Evolutionary conservation across 2,329 filamentous ascomycete genomes (phyloP).

Genomic region (Alternaria alternata): DNA sequence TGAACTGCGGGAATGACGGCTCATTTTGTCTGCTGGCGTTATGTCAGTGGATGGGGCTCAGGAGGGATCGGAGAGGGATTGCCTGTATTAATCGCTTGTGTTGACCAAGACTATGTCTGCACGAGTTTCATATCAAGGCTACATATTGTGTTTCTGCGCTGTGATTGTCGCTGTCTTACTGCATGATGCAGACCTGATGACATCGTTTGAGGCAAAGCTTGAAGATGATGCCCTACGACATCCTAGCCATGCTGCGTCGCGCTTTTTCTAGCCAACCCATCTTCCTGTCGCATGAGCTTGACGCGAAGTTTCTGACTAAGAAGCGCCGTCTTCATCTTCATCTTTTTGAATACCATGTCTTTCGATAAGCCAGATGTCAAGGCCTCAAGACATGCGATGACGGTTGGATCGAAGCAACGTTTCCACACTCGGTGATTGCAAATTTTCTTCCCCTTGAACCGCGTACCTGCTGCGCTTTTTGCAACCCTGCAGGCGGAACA

Average conservation of each 20-base stretch:
- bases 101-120: slow-evolving; percentile 50
- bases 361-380: not conserved
- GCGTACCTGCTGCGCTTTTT: not conserved
- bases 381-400: not conserved
- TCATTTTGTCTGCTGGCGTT: slow-evolving; percentile 48
- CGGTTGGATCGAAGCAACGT: not conserved
- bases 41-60: slow-evolving; percentile 48
- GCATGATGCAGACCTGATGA: not conserved
- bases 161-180: not conserved
- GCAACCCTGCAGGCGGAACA: not conserved
- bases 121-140: slow-evolving; percentile 64
- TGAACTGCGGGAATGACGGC: slow-evolving; percentile 49
- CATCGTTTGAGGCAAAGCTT: not conserved
- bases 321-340: not conserved
- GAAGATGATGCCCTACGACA: not conserved
- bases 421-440: not conserved
- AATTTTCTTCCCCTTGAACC: slow-evolving; percentile 3
- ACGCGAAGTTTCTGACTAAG: not conserved
- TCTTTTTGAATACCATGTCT: not conserved
- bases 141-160: slow-evolving; percentile 44
- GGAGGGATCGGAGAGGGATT: slow-evolving; percentile 56
- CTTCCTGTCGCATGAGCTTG: not conserved
- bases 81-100: slow-evolving; percentile 64
- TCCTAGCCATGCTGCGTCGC: not conserved
- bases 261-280: not conserved